Base-by-base conservation (phyloP, 129 eudicot genomes). In the Solidago caesia region DNA sequence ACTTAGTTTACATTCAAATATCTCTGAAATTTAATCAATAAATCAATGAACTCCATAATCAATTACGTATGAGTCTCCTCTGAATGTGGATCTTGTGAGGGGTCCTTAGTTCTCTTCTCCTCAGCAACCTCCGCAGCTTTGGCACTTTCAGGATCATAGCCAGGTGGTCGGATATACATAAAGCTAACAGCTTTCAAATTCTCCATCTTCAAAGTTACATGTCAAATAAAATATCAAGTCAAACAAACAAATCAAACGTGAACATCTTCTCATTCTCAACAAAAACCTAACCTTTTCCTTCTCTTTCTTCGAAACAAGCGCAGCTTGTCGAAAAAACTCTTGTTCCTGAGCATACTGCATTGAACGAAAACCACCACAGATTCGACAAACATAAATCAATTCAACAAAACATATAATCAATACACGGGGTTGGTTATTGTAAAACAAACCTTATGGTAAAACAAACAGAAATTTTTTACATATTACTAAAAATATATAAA, bases 301-400 rank as follows among this genome's bases (percentile, higher is more conserved):
- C 87, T 95, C 99, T 75, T 95, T 91, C 85, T 88, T 86, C 8
- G 99, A 91, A 44, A 95, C 87, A 44, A 95, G 91, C 0, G 97
- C 92, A 3, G 96, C 80, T 82, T 95, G 99, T 25, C 97, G 84
- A 43, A 95, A 87, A 81, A 91, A 95, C 57, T 95, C 99, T 84
- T 91, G 99, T 80, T 95, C 97, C 74, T 95, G 99, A 69, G 96
- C 96, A 95, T 90, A 95, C 99, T 94, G 96, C 82, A 83, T 39
- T 6, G 6, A 39, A 39, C 26, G 6, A n/a, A 47, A 73, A 33
- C 76, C 55, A 72, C n/a, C 3, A 15, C 65, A 12, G 57, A n/a
- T 7, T 15, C 44, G 4, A 29, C 43, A 26, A 13, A 12, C 13
- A 5, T 61, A 52, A 51, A 51, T 51, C 62, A 57, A 16, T 16